Base-by-base conservation (phyloP, 2,329 filamentous ascomycete species). In the Curvularia sp. region DNA sequence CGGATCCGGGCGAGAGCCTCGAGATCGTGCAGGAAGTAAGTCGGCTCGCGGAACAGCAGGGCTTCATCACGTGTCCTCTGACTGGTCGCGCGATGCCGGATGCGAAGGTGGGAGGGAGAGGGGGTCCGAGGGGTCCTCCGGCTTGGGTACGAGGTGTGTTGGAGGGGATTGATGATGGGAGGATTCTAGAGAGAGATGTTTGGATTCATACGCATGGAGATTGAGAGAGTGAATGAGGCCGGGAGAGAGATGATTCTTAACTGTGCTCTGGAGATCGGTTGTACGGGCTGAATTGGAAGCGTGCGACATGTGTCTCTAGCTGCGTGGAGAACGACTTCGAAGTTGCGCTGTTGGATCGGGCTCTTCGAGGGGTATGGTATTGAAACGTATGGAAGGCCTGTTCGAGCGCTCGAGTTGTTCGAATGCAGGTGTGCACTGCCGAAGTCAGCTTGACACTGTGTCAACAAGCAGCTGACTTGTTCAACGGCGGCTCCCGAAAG, bases 121-220 rank as follows among this genome's bases (percentile, higher is more conserved):
- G 35, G 5, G 46, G 50, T 13, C 56, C 46, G 2, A 58, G 54
- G 41, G 60, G 57, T 18, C 71, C 67, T 38, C 69, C 68, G 31
- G 51, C 49, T 53, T 73, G 70, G 72, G 67, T 71, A 12, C 60
- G 44, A 48, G 60, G 61, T 31, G 69, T 72, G 15, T 52, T 75
- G 42, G 61, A 63, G 20, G 71, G 70, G 10, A 70, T 72, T 55
- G 61, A 67, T 49, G 67, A 70, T 55, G 70, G 69, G 10, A 69
- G 68, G 47, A 63, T 72, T 57, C 58, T 62, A 30, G 67, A 67
- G 41, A 63, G 63, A 49, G 71, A 72, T 49, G 69, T 73, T 51
- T 74, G 67, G 68, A 67, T 67, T 13, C 59, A 71, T 43, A 66
- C 61, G 18, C 67, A 65, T 61, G 60, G 58, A 30, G 63, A 61